Evolutionary conservation across 371 early-diverging fungal genomes (phyloP).

Genomic region (Apophysomyces trapeziformis): DNA sequence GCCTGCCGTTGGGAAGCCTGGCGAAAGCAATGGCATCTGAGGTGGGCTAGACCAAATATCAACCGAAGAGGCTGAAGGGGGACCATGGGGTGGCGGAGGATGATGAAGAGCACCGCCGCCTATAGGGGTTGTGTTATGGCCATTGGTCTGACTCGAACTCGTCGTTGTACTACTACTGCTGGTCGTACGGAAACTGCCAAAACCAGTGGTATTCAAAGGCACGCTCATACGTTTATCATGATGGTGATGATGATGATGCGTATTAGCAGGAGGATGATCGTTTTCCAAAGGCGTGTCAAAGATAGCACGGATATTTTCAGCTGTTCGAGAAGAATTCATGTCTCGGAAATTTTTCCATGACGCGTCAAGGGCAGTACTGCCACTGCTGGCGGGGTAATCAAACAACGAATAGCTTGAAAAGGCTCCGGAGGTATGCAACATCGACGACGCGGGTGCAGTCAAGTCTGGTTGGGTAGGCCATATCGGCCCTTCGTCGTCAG

Average conservation of each 20-base stretch:
- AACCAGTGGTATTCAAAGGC: slow-evolving; percentile 8
- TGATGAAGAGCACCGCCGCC: neutral
- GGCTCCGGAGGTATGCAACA: neutral
- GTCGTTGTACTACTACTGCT: no score
- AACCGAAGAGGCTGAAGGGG: slow-evolving; percentile 9
- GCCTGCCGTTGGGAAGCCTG: neutral
- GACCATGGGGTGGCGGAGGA: neutral
- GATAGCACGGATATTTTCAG: slow-evolving; percentile 46
- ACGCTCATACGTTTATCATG: slow-evolving; percentile 11
- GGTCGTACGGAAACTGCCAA: neutral
- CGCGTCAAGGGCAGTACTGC: slow-evolving; percentile 30
- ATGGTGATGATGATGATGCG: no score
- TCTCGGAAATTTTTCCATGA: slow-evolving; percentile 50
- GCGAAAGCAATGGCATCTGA: neutral
- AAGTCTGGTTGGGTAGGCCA: slow-evolving; percentile 2
- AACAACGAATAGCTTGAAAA: slow-evolving; percentile 15
- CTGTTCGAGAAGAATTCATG: slow-evolving; percentile 41
- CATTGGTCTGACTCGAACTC: no score
- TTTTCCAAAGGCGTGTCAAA: slow-evolving; percentile 33
- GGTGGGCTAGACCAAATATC: slow-evolving; percentile 10
- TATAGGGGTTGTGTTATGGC: no score
- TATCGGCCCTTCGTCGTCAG: neutral
- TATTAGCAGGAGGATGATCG: neutral
- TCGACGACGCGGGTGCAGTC: slow-evolving; percentile 4
- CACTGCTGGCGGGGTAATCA: slow-evolving; percentile 23